These are phyloP conservation scores for Neurospora tetrasperma DNA, from an alignment of 495 filamentous ascomycete species.

Conservation along the genomic window DNA sequence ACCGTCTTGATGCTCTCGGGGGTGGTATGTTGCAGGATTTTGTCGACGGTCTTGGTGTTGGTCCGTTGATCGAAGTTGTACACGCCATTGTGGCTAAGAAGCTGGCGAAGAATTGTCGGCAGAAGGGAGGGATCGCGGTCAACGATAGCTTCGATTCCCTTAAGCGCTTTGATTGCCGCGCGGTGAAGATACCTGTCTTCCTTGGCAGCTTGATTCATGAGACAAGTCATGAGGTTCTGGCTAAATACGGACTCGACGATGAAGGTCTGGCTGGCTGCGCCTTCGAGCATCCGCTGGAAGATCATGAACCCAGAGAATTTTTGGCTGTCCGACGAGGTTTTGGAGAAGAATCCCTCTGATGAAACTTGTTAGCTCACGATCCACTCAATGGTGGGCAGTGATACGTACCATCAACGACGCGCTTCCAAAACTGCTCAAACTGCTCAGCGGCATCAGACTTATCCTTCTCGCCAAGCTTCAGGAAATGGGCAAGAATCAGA, in stretches of 20 bases:
- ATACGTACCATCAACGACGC: conserved; percentile 71
- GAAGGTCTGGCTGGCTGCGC: conserved; percentile 22
- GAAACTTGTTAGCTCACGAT: conserved; percentile 14
- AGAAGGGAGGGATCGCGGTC: conserved; percentile 52
- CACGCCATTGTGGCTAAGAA: conserved; percentile 58
- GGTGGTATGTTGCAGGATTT: conserved; percentile 54
- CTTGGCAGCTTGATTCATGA: conserved; percentile 81
- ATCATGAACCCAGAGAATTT: conserved; percentile 88
- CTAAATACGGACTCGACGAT: conserved; percentile 52
- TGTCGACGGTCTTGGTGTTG: conserved; percentile 80
- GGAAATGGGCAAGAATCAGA: conserved; percentile 49
- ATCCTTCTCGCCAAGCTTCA: conserved; percentile 22
- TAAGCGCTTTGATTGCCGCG: conserved; percentile 61
- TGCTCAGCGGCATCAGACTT: conserved; percentile 26
- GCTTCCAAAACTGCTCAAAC: conserved; percentile 79
- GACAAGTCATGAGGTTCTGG: conserved; percentile 67
- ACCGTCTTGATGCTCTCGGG: conserved; percentile 38
- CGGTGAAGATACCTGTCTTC: conserved; percentile 76
- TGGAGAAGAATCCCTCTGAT: conserved; percentile 69
- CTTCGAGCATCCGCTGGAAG: conserved; percentile 58
- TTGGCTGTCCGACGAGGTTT: conserved; percentile 69
- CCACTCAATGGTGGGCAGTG: neutral
- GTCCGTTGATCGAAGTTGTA: conserved; percentile 80
- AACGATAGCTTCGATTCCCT: conserved; percentile 55
- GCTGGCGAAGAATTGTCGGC: conserved; percentile 46